Evolutionary conservation across 2,329 filamentous ascomycete genomes (phyloP).

Genomic region (Verticillium dahliae): DNA sequence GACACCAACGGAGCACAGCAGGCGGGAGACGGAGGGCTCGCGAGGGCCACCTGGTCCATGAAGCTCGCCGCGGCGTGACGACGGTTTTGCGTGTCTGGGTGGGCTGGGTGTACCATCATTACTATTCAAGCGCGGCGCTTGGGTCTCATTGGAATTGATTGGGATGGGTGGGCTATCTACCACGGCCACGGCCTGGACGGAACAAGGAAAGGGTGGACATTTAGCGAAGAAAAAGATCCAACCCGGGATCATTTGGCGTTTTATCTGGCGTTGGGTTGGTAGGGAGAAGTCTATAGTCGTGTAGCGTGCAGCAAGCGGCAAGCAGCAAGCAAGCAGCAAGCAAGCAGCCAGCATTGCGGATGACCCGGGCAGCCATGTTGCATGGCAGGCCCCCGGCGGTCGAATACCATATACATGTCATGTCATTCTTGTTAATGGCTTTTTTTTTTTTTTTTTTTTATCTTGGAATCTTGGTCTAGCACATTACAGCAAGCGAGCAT

Average conservation of each 20-base stretch:
- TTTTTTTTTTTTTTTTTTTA: too few species aligned
- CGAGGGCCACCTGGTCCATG: slow-evolving; percentile 3
- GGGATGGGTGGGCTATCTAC: neutral
- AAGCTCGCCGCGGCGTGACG: neutral
- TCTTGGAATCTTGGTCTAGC: too few species aligned
- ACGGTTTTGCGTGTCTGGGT: neutral
- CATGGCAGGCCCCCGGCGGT: too few species aligned
- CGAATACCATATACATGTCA: too few species aligned
- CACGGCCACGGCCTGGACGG: neutral
- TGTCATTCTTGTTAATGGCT: too few species aligned
- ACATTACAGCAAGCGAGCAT: too few species aligned
- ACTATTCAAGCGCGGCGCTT: slow-evolving; percentile 8
- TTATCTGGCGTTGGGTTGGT: too few species aligned
- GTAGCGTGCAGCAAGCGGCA: too few species aligned
- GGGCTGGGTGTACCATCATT: slow-evolving; percentile 1
- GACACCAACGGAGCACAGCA: slow-evolving; percentile 18
- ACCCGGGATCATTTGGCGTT: neutral
- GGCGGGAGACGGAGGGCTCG: slow-evolving; percentile 17
- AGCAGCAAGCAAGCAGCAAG: too few species aligned
- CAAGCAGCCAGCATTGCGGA: too few species aligned
- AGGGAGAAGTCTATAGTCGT: too few species aligned
- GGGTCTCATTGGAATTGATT: neutral
- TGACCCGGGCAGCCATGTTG: too few species aligned
- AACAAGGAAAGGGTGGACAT: neutral
- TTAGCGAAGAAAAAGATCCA: neutral